Conservation (phyloP, 257 asterid species). For the Dorcoceras hygrometricum region DNA sequence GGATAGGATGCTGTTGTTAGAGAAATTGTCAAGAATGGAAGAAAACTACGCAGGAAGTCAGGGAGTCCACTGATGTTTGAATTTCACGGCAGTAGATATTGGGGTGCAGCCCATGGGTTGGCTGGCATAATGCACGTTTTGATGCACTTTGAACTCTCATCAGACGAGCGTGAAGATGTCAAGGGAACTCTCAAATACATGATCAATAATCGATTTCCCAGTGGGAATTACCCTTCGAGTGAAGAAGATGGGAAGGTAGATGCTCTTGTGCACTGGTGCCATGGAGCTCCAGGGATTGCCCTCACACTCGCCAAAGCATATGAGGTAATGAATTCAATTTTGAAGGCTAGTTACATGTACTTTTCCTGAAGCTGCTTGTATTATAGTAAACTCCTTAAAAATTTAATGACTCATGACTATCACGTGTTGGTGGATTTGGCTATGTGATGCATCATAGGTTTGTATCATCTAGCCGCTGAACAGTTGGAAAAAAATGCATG, state of each 20-base stretch:
- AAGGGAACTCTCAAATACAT: constrained; percentile 62
- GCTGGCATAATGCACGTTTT: constrained; percentile 67
- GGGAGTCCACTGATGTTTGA: constrained; percentile 65
- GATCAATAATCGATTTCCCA: constrained; percentile 49
- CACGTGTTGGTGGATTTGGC: too few species aligned
- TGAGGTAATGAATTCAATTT: constrained; percentile 39
- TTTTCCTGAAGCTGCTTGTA: too few species aligned
- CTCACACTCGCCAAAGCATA: constrained; percentile 72
- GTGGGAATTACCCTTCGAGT: constrained; percentile 68
- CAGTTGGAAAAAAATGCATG: background rate
- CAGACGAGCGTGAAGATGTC: constrained; percentile 54
- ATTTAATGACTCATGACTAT: too few species aligned
- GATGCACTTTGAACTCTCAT: constrained; percentile 51
- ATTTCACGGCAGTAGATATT: constrained; percentile 61
- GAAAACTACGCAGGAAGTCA: constrained; percentile 43
- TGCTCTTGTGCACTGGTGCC: constrained; percentile 77
- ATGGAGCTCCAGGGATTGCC: constrained; percentile 78
- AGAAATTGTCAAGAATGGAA: constrained; percentile 52
- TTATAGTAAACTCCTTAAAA: too few species aligned
- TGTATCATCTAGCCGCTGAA: background rate
- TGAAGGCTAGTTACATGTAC: background rate
- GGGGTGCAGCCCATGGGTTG: constrained; percentile 91
- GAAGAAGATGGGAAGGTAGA: constrained; percentile 56
- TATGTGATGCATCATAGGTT: background rate
- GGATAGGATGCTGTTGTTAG: constrained; percentile 42